phyloP scores from a whole-genome alignment of 2,329 filamentous ascomycete species.

The Colletotrichum musae region DNA sequence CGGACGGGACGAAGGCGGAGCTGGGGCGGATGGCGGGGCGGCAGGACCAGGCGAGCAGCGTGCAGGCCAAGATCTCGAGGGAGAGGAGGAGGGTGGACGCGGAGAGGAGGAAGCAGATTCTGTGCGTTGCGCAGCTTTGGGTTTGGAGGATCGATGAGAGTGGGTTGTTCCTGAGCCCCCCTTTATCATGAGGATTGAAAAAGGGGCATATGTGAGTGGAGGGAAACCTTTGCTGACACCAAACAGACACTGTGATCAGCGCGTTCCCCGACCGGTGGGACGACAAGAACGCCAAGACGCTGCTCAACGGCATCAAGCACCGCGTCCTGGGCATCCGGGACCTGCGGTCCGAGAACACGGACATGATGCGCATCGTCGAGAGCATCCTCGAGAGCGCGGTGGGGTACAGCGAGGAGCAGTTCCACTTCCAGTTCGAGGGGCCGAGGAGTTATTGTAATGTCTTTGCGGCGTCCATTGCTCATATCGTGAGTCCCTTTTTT shows the following conservation, averaged over 20 bases:
- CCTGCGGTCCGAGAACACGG: constrained; percentile 29
- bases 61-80: constrained; percentile 36
- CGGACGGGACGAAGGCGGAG: constrained; percentile 43
- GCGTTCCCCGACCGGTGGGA: constrained; percentile 42
- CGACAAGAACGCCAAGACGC: constrained; percentile 43
- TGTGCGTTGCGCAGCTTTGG: constrained; percentile 46
- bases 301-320: constrained; percentile 42
- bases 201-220: not conserved
- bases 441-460: constrained; percentile 40
- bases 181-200: not conserved
- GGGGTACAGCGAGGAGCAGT: constrained; percentile 41
- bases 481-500: constrained; percentile 20
- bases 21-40: constrained; percentile 40
- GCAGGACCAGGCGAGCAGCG: constrained; percentile 41
- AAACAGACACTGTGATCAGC: constrained; percentile 39
- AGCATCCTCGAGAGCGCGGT: constrained; percentile 34
- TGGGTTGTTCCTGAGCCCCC: constrained; percentile 1
- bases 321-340: constrained; percentile 33
- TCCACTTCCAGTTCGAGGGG: constrained; percentile 42
- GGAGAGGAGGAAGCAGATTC: constrained; percentile 48
- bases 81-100: constrained; percentile 44
- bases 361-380: constrained; percentile 38
- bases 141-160: constrained; percentile 42
- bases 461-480: constrained; percentile 38
- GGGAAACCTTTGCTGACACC: not conserved